phyloP scores from a whole-genome alignment of 371 early-diverging fungal species.

The Apophysomyces trapeziformis region DNA sequence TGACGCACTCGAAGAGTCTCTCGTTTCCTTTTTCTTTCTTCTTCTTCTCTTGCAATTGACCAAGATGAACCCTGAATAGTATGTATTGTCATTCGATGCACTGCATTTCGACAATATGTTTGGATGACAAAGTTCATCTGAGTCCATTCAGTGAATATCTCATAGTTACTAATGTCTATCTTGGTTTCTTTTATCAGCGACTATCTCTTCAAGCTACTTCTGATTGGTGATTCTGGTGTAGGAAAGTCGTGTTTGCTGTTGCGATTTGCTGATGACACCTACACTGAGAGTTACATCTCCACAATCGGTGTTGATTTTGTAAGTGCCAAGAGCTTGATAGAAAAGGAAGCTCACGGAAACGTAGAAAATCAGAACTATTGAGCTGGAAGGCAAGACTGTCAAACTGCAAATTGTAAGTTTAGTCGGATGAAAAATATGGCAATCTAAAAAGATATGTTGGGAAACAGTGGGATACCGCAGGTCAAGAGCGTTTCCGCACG shows the following conservation, averaged over 20 bases:
- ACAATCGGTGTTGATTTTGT: slow-evolving; percentile 99
- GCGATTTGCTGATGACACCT: slow-evolving; percentile 98
- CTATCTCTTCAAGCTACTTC: slow-evolving; percentile 98
- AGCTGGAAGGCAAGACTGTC: slow-evolving; percentile 96
- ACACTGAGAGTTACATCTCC: slow-evolving; percentile 96
- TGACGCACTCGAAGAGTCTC: slow-evolving; percentile 5
- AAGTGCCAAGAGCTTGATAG: slow-evolving; percentile 30
- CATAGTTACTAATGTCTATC: background rate
- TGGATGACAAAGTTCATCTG: slow-evolving; percentile 7
- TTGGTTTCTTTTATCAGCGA: slow-evolving; percentile 63
- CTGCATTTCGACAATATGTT: background rate
- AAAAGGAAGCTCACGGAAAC: background rate
- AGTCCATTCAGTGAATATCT: background rate
- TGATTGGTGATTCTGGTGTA: slow-evolving; percentile 99
- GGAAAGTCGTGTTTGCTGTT: slow-evolving; percentile 98
- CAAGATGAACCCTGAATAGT: slow-evolving; percentile 50
- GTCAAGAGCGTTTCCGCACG: slow-evolving; percentile 99
- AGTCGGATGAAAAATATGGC: background rate
- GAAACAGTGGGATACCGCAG: slow-evolving; percentile 98
- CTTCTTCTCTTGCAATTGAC: background rate
- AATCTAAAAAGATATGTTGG: background rate
- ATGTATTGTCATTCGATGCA: slow-evolving; percentile 21
- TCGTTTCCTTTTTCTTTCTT: slow-evolving; percentile 12
- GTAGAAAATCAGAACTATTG: slow-evolving; percentile 99
- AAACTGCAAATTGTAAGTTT: slow-evolving; percentile 96